Conservation (phyloP, 2,329 filamentous ascomycete genomes). For the Pyrenophora graminea region DNA sequence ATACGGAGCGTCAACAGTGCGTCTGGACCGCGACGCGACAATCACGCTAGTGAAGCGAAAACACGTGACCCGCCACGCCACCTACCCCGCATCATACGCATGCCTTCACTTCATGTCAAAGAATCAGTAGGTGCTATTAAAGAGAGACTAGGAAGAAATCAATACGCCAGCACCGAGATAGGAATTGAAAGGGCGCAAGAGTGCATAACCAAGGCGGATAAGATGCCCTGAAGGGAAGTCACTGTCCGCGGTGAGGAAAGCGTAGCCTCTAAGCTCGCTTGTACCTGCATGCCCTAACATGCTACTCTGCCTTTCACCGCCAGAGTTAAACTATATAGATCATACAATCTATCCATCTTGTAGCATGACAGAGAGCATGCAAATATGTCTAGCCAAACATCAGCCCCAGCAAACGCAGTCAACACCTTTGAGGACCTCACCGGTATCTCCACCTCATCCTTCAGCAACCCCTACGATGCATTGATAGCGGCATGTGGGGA, state of each 20-base stretch:
- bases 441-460: conserved; percentile 42
- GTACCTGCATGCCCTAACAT: background rate
- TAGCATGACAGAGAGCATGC: background rate
- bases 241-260: background rate
- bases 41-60: conserved; percentile 4
- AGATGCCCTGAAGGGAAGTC: conserved; percentile 6
- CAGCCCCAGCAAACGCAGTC: conserved; percentile 19
- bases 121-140: too few species aligned
- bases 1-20: too few species aligned
- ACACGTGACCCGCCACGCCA: conserved; percentile 1
- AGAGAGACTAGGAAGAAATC: too few species aligned
- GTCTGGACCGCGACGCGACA: background rate
- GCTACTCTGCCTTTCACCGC: background rate
- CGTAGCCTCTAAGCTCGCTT: background rate
- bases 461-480: conserved; percentile 75
- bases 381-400: conserved; percentile 20
- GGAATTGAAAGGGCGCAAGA: background rate
- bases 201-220: conserved; percentile 2
- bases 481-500: conserved; percentile 70
- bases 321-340: background rate
- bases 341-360: background rate
- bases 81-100: background rate
- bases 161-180: too few species aligned
- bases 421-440: conserved; percentile 48
- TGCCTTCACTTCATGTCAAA: background rate